Base-by-base conservation (phyloP, 345 rosid species). In the Brassica rapa region DNA sequence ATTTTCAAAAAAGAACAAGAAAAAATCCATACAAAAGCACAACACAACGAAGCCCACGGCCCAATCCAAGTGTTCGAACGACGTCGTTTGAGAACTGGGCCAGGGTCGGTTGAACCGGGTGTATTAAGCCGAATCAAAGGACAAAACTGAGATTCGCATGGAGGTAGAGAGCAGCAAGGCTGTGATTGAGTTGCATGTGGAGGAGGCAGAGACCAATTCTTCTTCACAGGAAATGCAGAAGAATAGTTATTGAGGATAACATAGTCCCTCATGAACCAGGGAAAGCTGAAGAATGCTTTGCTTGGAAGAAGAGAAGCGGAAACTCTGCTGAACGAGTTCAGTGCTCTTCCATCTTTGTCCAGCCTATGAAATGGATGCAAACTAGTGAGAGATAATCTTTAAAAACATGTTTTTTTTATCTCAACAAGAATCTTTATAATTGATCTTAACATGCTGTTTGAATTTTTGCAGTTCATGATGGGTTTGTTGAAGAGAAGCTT, bases 341-440 rank as follows among this genome's bases (percentile, higher is more conserved):
- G 72, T 92, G 96, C 83, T 85, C 92, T 74, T 92, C 96, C 39
- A 83, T 94, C 74, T 92, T 94, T 32, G 96, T 94, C 0, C 93
- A 90, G 84, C 95, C 97, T 68, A 84, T 94, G 94, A 91, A 90
- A 82, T 92, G 98, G 98, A 94, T 94, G 98, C 78, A 90, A 78
- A 76, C 88, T 70, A 92, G 93, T 89, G 19, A 77, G 19, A 77
- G 10, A 65, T 0, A 10, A 41, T 11, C 41, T 63, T 8, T 24
- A 27, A 27, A 8, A 21, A 62, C 37, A 15, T 51, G 8, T 51
- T n/a, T 15, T n/a, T 4, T 51, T 6, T 15, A 11, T 66, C n/a
- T 25, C 60, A 11, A 3, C 15, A 57, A 59, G 61, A 35, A 3
- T 35, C 56, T 35, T 25, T 74, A 21, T 1, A 35, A 35, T 11